Percentiles rank a stretch among this genome's conserved stretches.
phyloP scores from a whole-genome alignment of 164 flowering plant genomes.

The Saururus chinensis region DNA sequence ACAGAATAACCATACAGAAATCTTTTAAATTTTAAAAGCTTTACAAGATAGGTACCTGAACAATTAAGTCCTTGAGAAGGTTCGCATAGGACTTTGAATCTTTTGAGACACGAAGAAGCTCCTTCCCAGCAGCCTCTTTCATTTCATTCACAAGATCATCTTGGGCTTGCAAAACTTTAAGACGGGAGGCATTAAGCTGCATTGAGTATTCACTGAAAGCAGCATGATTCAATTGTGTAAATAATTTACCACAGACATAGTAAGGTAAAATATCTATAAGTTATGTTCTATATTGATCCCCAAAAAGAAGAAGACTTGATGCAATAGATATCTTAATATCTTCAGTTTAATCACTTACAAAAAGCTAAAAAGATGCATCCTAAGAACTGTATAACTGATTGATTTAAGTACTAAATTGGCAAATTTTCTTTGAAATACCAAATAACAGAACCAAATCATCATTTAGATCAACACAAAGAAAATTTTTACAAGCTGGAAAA shows the following conservation, averaged over 20 bases:
- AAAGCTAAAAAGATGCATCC: too few species aligned
- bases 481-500: too few species aligned
- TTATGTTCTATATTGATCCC: too few species aligned
- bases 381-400: too few species aligned
- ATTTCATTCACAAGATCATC: slow-evolving; percentile 54
- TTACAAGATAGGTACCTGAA: slow-evolving; percentile 32
- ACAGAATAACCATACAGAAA: too few species aligned
- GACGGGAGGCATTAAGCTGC: slow-evolving; percentile 67
- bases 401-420: too few species aligned
- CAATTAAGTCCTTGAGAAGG: slow-evolving; percentile 43
- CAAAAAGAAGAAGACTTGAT: too few species aligned
- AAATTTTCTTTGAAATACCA: not conserved
- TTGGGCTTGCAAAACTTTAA: slow-evolving; percentile 60
- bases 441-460: not conserved
- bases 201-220: slow-evolving; percentile 60
- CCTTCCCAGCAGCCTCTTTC: slow-evolving; percentile 52
- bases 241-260: too few species aligned
- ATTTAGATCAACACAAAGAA: not conserved
- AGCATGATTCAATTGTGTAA: slow-evolving; percentile 2
- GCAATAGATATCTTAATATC: too few species aligned
- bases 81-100: slow-evolving; percentile 30
- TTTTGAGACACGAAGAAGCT: slow-evolving; percentile 28
- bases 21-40: too few species aligned
- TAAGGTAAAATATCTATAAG: too few species aligned
- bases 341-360: too few species aligned